A percentile compares a stretch with the other conserved stretches of the same genome.
phyloP scores from a whole-genome alignment of 2,329 filamentous ascomycete species.

The Xylariaceae sp. region DNA sequence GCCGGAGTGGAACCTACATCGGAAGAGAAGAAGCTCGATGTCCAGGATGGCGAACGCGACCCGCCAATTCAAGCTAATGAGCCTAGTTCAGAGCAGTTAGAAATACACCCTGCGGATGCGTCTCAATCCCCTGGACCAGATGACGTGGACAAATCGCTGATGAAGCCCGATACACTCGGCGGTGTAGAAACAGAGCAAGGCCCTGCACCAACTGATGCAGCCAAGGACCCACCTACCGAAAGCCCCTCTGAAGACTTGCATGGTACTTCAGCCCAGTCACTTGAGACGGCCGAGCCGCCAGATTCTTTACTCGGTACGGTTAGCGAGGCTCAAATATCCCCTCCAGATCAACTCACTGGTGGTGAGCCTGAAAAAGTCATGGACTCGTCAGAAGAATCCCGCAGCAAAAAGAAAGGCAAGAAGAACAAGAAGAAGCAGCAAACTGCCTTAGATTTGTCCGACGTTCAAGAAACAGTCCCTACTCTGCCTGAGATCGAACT shows the following conservation, averaged over 20 bases:
- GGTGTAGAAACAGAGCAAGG: conserved; percentile 34
- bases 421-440: conserved; percentile 41
- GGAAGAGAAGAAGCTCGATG: conserved; percentile 1
- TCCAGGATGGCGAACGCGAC: neutral
- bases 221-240: conserved; percentile 25
- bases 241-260: conserved; percentile 25
- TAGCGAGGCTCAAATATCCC: neutral
- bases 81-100: neutral
- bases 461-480: neutral
- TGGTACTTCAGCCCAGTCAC: conserved; percentile 29
- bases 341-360: conserved; percentile 14
- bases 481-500: neutral
- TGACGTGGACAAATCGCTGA: conserved; percentile 31
- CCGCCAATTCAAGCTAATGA: neutral
- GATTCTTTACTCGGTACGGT: neutral
- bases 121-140: conserved; percentile 26
- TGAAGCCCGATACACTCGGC: conserved; percentile 32
- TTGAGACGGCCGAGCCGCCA: conserved; percentile 25
- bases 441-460: conserved; percentile 15
- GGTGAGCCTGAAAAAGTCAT: conserved; percentile 32
- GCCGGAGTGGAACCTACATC: neutral
- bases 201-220: conserved; percentile 30
- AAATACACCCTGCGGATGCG: conserved; percentile 11
- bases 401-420: conserved; percentile 44
- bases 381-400: conserved; percentile 37